Base-by-base conservation (phyloP, 495 filamentous ascomycete species). In the Xylaria intraflava region DNA sequence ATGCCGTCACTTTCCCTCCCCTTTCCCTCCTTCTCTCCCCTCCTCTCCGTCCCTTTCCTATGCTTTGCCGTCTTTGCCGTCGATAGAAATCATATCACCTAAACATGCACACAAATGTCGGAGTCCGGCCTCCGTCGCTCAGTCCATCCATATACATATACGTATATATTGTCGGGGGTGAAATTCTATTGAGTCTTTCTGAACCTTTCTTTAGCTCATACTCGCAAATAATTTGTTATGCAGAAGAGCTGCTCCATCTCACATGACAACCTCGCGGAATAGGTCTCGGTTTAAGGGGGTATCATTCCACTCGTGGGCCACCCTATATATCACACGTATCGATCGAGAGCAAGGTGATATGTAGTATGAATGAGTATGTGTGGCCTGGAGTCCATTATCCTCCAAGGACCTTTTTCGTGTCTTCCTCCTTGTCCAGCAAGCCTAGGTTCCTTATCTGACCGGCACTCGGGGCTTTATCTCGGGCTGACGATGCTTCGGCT, bases 371-470 rank as follows among this genome's bases (percentile, higher is more conserved):
- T 27, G n/a, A n/a, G n/a, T n/a, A n/a, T n/a, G n/a, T n/a, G n/a
- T n/a, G n/a, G n/a, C n/a, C n/a, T n/a, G 19, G 33, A 42, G 27
- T 10, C 16, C 17, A 69, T 59, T 56, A 69, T 56, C 65, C 49
- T 20, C 65, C 71, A 51, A 88, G 62, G 39, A 86, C 75, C 61
- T 75, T 72, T 60, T 86, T 82, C 47, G 85, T 83, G 69, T 92
- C 86, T 60, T 92, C 89, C 55, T 89, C 83, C 68, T 86, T 86
- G 62, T 83, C 85, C 62, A 96, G 58, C 61, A 96, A 64, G 26
- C 91, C 91, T 44, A 96, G 69, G 67, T 83, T 88, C 68, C 89
- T 80, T 72, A 96, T 90, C 70, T 86, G 78, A 31, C 87, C 88
- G 12, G 84, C 87, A 46, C 65, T 79, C 60, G 72, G 82, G 24